phyloP scores from a whole-genome alignment of 768 basidiomycete species.

The Lactarius trivialis region DNA sequence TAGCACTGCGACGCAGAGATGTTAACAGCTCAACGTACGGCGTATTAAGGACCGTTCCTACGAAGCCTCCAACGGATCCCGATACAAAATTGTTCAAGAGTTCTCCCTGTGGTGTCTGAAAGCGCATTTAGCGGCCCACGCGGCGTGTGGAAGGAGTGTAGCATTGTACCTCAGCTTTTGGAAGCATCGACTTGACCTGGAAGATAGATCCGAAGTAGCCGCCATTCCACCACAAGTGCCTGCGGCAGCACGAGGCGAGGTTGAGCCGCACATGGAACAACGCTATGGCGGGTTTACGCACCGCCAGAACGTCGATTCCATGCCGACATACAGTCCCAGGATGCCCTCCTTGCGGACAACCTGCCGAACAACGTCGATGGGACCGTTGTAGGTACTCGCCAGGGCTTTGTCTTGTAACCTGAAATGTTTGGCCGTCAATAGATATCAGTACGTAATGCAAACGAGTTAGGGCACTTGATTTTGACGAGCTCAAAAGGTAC shows the following conservation, averaged over 20 bases:
- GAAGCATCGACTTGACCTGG: slow-evolving; percentile 72
- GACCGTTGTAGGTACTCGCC: slow-evolving; percentile 76
- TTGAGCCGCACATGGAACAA: not conserved
- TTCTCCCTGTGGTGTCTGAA: slow-evolving; percentile 14
- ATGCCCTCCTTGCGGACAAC: slow-evolving; percentile 72
- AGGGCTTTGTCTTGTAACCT: slow-evolving; percentile 84
- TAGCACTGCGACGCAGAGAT: not conserved
- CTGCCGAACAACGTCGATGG: slow-evolving; percentile 83
- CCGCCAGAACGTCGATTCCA: slow-evolving; percentile 99
- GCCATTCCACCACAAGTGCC: slow-evolving; percentile 88
- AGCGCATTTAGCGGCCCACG: not conserved
- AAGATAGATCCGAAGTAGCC: slow-evolving; percentile 94
- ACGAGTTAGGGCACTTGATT: slow-evolving; percentile 51
- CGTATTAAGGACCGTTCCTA: slow-evolving; percentile 87
- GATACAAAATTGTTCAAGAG: slow-evolving; percentile 91
- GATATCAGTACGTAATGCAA: not conserved
- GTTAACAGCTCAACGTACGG: slow-evolving; percentile 48
- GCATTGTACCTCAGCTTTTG: slow-evolving; percentile 69
- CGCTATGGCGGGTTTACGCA: slow-evolving; percentile 27
- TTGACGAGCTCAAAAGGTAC: slow-evolving; percentile 97
- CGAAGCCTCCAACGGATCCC: slow-evolving; percentile 82
- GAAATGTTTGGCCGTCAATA: not conserved
- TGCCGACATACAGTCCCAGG: slow-evolving; percentile 84
- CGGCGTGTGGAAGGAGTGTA: not conserved
- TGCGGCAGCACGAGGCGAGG: slow-evolving; percentile 25